Evolutionary conservation across 768 basidiomycete species (phyloP).

Genomic region (Solioccasus polychromus): DNA sequence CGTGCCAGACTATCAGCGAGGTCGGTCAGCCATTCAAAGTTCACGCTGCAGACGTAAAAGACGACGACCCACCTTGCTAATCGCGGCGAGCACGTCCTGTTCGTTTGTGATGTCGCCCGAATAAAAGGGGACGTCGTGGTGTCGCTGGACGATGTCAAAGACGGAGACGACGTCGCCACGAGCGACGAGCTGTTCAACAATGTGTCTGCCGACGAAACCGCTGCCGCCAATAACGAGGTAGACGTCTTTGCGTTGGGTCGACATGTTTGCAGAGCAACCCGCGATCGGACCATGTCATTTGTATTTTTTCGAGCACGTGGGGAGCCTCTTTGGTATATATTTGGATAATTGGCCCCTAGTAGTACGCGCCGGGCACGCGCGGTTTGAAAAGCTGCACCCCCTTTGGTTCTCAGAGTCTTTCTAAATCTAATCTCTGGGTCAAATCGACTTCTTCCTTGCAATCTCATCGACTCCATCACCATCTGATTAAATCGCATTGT

Average conservation of each 20-base stretch:
- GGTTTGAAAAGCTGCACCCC: too few relatives aligned
- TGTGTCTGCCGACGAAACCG: conserved; percentile 87
- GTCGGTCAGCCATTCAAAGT: not conserved
- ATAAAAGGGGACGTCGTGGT: conserved; percentile 85
- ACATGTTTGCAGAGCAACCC: conserved; percentile 8
- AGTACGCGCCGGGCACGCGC: too few relatives aligned
- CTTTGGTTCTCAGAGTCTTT: too few relatives aligned
- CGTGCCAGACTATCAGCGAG: conserved; percentile 56
- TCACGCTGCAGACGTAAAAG: not conserved
- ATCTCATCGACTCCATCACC: too few relatives aligned
- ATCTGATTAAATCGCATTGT: too few relatives aligned
- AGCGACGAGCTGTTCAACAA: conserved; percentile 80
- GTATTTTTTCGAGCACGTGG: conserved; percentile 11
- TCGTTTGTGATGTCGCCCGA: conserved; percentile 86
- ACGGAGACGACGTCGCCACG: conserved; percentile 80
- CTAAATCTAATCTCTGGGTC: too few relatives aligned
- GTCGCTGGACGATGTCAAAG: conserved; percentile 90
- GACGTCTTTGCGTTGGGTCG: conserved; percentile 46
- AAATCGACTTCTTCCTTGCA: too few relatives aligned
- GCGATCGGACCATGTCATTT: conserved; percentile 6
- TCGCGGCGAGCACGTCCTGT: conserved; percentile 64
- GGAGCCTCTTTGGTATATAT: not conserved
- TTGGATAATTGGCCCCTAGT: conserved; percentile 14
- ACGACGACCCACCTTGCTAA: conserved; percentile 57
- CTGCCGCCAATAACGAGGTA: conserved; percentile 95